phyloP scores from a whole-genome alignment of 441 rosid species.

The Geranium incanum region DNA sequence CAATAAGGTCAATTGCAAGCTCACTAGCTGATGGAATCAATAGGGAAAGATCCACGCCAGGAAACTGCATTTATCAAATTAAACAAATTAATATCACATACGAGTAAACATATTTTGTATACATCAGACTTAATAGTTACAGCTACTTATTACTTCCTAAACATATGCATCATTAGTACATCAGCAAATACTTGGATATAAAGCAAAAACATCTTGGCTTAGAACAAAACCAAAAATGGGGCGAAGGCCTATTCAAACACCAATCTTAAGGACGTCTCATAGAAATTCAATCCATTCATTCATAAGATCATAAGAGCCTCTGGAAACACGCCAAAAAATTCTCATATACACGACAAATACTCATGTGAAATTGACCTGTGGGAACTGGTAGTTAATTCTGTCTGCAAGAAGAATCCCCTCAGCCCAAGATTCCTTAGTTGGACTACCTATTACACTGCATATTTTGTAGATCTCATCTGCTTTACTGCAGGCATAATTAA shows the following conservation, averaged over 20 bases:
- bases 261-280: too few species aligned
- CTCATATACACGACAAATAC: neutral
- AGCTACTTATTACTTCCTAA: too few species aligned
- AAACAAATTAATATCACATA: neutral
- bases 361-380: slow-evolving; percentile 37
- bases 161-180: too few species aligned
- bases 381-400: slow-evolving; percentile 66
- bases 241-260: too few species aligned
- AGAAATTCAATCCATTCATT: too few species aligned
- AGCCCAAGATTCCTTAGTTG: slow-evolving; percentile 66
- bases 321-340: too few species aligned
- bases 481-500: slow-evolving; percentile 49
- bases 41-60: slow-evolving; percentile 49
- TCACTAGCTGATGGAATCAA: slow-evolving; percentile 67
- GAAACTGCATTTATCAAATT: slow-evolving; percentile 37
- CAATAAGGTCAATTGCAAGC: slow-evolving; percentile 63
- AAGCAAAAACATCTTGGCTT: too few species aligned
- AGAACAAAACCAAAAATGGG: too few species aligned
- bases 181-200: too few species aligned
- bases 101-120: too few species aligned
- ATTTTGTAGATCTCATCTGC: slow-evolving; percentile 93
- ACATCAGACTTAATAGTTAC: too few species aligned
- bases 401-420: slow-evolving; percentile 83
- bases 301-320: too few species aligned
- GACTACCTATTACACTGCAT: slow-evolving; percentile 79